A percentile compares a stretch with the other conserved stretches of the same genome.
phyloP scores from a whole-genome alignment of 257 asterid genomes.

The Hygrophila difformis region DNA sequence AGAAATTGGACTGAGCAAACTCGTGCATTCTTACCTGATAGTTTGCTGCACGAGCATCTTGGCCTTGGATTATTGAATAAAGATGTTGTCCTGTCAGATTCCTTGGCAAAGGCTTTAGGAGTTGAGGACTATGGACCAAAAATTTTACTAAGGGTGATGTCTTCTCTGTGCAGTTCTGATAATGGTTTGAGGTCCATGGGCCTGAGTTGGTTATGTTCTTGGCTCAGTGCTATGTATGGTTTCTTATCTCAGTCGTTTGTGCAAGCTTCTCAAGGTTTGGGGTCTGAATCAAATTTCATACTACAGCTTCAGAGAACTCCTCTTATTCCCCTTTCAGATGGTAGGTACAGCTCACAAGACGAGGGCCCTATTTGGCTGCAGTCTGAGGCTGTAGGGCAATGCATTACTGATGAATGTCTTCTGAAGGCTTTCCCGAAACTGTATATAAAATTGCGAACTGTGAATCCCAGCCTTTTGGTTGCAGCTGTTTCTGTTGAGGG shows the following conservation, averaged over 20 bases:
- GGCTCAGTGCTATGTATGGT: slow-evolving; percentile 56
- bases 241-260: slow-evolving; percentile 31
- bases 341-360: slow-evolving; percentile 56
- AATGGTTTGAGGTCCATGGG: slow-evolving; percentile 66
- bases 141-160: slow-evolving; percentile 42
- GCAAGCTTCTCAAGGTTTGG: slow-evolving; percentile 28
- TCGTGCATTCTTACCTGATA: slow-evolving; percentile 59
- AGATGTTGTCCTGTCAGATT: slow-evolving; percentile 73
- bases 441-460: slow-evolving; percentile 61
- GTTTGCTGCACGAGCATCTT: slow-evolving; percentile 66
- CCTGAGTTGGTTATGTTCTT: slow-evolving; percentile 64
- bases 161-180: slow-evolving; percentile 49
- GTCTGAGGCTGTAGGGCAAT: slow-evolving; percentile 32
- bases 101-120: slow-evolving; percentile 77
- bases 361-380: slow-evolving; percentile 81
- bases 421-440: slow-evolving; percentile 57
- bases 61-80: slow-evolving; percentile 79
- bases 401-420: slow-evolving; percentile 38
- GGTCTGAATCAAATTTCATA: slow-evolving; percentile 42
- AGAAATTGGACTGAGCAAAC: slow-evolving; percentile 82
- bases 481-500: slow-evolving; percentile 39
- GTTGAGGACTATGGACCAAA: slow-evolving; percentile 85
- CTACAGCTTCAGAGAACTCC: slow-evolving; percentile 47
- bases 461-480: slow-evolving; percentile 60
- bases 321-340: slow-evolving; percentile 84